Base-by-base conservation (phyloP, 140 eudicot genomes). In the Anethum foeniculum region DNA sequence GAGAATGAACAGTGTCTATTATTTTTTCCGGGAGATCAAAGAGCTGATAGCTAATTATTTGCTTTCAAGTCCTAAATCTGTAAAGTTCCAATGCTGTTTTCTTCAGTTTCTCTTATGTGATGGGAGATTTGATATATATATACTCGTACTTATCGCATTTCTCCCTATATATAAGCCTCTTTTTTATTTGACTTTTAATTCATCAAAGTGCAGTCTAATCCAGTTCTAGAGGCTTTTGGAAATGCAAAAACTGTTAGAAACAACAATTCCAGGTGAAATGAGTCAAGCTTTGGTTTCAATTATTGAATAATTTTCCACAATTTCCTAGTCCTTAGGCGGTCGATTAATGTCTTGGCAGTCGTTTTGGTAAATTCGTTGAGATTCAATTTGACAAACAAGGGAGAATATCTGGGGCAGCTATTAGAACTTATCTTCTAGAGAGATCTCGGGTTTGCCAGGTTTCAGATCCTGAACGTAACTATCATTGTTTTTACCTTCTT, bases 171-270 rank as follows among this genome's bases (percentile, higher is more conserved):
- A 36, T 5, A 72, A 34, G 71, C 71, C 18, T 62, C 4, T 27
- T 25, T 62, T 62, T 62, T 11, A 62, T 16, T 68, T 68, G 41
- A 32, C n/a, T 32, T 32, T 16, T 30, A 32, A 68, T 32, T 68
- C 6, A 65, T 65, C 48, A 75, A 80, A 65, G 60, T 92, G 97
- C 93, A 95, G 99, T 95, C 99, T 51, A 95, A 92, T 89, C 99
- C 99, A 79, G 99, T 95, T 74, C 90, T 95, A 68, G 99, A 95
- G 90, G 99, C 99, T 65, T 95, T 95, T 88, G 97, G 99, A 80
- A 95, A 95, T 85, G 99, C 99, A 75, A 95, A 95, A 91, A 95
- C 99, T 58, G 99, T 95, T 71, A 88, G 99, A 87, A 92, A 95
- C 82, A 85, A 90, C 87, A 95, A 95, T 82, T 95, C 99, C 81